A percentile compares a stretch with the other conserved stretches of the same genome.
These are phyloP conservation scores for Cicer cuneatum DNA, from an alignment of 306 rosid genomes.

Conservation along the genomic window DNA sequence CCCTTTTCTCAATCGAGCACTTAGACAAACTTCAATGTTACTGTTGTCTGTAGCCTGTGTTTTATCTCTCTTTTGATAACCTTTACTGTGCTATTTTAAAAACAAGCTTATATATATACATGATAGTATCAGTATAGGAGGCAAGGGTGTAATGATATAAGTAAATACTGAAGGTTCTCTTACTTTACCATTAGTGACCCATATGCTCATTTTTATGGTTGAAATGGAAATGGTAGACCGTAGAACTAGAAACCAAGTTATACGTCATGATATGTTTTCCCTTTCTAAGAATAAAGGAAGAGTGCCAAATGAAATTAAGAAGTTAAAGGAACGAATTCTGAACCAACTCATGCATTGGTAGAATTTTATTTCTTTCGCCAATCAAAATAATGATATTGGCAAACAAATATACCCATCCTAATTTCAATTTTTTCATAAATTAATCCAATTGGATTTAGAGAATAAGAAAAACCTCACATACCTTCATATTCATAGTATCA, in stretches of 20 bases:
- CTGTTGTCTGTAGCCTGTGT: neutral
- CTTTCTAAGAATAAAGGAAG: conserved; percentile 1
- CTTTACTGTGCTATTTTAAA: no score
- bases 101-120: no score
- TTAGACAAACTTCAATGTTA: neutral
- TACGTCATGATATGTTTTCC: conserved; percentile 31
- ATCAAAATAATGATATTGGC: conserved; percentile 34
- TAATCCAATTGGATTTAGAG: conserved; percentile 32
- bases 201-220: neutral
- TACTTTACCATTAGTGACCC: neutral
- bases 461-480: conserved; percentile 43
- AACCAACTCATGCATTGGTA: conserved; percentile 19
- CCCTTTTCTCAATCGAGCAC: neutral
- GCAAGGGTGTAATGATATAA: neutral
- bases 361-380: conserved; percentile 14
- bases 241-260: neutral
- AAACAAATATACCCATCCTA: conserved; percentile 27
- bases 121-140: no score
- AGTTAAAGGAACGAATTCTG: neutral
- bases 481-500: conserved; percentile 77
- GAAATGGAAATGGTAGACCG: conserved; percentile 7
- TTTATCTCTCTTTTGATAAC: neutral
- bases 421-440: conserved; percentile 13
- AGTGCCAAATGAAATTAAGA: conserved; percentile 9
- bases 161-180: neutral